Evolutionary conservation across 495 filamentous ascomycete species (phyloP).

Genomic region (Annulohypoxylon nitens): DNA sequence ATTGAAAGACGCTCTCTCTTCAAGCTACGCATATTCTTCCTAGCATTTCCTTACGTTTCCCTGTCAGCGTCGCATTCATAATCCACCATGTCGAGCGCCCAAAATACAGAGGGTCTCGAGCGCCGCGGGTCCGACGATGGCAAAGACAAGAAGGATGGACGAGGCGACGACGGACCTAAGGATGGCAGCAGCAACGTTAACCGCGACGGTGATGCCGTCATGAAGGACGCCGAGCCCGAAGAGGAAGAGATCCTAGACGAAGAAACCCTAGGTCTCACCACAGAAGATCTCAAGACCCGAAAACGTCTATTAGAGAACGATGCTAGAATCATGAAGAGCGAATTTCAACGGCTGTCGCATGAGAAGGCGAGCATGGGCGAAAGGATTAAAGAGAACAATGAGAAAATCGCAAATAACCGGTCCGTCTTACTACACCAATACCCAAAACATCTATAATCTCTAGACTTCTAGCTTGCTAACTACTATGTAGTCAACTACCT

Average conservation of each 20-base stretch:
- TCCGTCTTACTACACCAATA: slow-evolving; percentile 58
- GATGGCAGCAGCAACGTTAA: slow-evolving; percentile 69
- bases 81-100: slow-evolving; percentile 80
- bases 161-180: slow-evolving; percentile 74
- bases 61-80: slow-evolving; percentile 14
- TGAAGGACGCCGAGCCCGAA: slow-evolving; percentile 81
- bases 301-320: slow-evolving; percentile 95
- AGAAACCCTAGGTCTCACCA: slow-evolving; percentile 90
- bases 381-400: slow-evolving; percentile 98
- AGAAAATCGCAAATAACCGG: slow-evolving; percentile 99
- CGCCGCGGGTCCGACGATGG: slow-evolving; percentile 77
- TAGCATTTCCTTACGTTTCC: slow-evolving; percentile 11
- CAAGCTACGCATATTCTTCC: background rate
- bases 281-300: slow-evolving; percentile 90
- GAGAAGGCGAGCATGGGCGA: slow-evolving; percentile 95
- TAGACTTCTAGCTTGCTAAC: slow-evolving; percentile 31
- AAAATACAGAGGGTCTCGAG: slow-evolving; percentile 79
- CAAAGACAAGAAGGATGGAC: slow-evolving; percentile 76
- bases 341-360: slow-evolving; percentile 92
- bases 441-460: background rate
- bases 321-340: slow-evolving; percentile 97
- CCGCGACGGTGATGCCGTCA: slow-evolving; percentile 83
- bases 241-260: slow-evolving; percentile 87
- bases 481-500: slow-evolving; percentile 81
- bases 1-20: background rate